Base-by-base conservation (phyloP, 1,284 basidiomycete genomes). In the Sporisorium iseilematis-ciliati region DNA sequence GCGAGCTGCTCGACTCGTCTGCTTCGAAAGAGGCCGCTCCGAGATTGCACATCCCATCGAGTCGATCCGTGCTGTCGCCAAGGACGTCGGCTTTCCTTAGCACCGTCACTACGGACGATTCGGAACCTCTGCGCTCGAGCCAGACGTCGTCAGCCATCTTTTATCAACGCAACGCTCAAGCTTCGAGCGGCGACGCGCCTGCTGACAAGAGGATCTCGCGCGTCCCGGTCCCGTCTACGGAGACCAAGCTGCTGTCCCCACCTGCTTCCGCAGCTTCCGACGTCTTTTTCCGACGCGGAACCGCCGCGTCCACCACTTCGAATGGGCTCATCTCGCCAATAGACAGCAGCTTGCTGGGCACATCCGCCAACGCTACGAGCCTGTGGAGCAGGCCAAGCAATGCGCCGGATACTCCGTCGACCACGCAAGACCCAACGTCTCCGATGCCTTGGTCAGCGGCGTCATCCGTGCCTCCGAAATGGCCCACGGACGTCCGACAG, bases 261-360 rank as follows among this genome's bases (percentile, higher is more conserved):
- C 64, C 64, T 10, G 20, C 48, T 1, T 46, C 64, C 3, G 56
- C 69, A 29, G 26, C 50, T 21, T 51, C 59, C 16, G 46, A 23
- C 16, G 48, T 23, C 18, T 65, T 65, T 20, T 41, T 41, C 5
- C 61, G 60, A 43, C 59, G 56, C 26, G 60, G 52, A 7, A 66
- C 69, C 10, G 54, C 40, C 7, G 56, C 65, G 1, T 64, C 64
- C 26, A 50, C 40, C 38, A 50, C 53, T 11, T 66, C 59, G 45
- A 50, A 63, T 7, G 40, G 51, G 35, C 65, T 50, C 29, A 55
- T 69, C 29, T 78, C 77, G 23, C 77, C 77, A 7, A 71, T 64
- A 38, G 65, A 78, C 41, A 72, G 70, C 63, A 78, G 77, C 58
- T n/a, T 76, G n/a, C 41, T 77, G 0, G 71, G 69, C 40, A 75